Percentiles rank a stretch among this genome's conserved stretches.
These are phyloP conservation scores for Moesziomyces sp. DNA, from an alignment of 1,284 basidiomycete genomes.

Conservation along the genomic window DNA sequence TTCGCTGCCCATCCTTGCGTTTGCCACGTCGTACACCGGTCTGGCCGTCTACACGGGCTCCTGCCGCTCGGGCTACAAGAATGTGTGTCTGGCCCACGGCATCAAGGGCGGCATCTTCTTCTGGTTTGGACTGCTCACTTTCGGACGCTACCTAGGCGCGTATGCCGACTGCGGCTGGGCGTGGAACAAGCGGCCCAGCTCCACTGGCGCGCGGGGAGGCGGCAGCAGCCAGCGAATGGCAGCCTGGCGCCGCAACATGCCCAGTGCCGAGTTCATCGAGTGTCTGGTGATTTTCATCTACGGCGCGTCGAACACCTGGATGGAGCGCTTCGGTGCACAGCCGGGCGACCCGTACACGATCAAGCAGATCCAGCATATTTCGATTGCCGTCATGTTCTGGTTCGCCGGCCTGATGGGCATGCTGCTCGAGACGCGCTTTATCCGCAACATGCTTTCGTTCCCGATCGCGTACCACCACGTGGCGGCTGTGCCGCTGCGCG, in stretches of 20 bases:
- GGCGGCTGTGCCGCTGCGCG: constrained; percentile 23
- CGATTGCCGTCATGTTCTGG: constrained; percentile 95
- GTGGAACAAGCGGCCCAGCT: constrained; percentile 76
- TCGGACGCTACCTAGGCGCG: constrained; percentile 89
- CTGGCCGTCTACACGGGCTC: constrained; percentile 83
- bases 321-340: constrained; percentile 87
- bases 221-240: constrained; percentile 27
- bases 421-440: constrained; percentile 80
- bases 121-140: constrained; percentile 84
- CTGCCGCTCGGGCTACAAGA: constrained; percentile 74
- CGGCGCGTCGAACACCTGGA: constrained; percentile 92
- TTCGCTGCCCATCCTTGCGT: constrained; percentile 76
- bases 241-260: constrained; percentile 48
- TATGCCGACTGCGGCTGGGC: constrained; percentile 92
- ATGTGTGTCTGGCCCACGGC: constrained; percentile 88
- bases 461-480: constrained; percentile 40
- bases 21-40: constrained; percentile 76
- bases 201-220: constrained; percentile 3
- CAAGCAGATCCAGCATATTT: constrained; percentile 93
- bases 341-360: constrained; percentile 87
- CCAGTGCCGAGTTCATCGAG: constrained; percentile 84
- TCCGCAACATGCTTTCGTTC: constrained; percentile 54
- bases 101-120: constrained; percentile 77
- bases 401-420: constrained; percentile 90
- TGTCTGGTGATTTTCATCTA: constrained; percentile 87